Conservation (phyloP, 2,329 filamentous ascomycete genomes). For the Fonsecaea erecta region DNA sequence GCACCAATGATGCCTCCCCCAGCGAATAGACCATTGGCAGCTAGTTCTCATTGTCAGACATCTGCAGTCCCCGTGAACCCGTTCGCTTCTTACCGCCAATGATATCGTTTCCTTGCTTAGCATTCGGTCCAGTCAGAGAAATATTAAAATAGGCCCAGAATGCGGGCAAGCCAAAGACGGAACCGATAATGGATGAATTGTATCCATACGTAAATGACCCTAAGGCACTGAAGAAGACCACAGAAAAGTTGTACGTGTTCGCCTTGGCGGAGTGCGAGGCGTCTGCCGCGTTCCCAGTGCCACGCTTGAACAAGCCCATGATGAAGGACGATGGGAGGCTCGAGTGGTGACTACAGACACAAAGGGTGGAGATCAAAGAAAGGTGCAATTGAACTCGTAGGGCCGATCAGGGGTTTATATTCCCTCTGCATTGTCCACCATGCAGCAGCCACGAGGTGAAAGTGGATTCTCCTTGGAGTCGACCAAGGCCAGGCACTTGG, state of each 20-base stretch:
- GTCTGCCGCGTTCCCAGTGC: slow-evolving; percentile 12
- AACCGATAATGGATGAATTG: slow-evolving; percentile 36
- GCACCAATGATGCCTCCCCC: slow-evolving; percentile 27
- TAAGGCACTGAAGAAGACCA: slow-evolving; percentile 35
- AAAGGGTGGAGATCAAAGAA: slow-evolving; percentile 13
- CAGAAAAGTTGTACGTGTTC: slow-evolving; percentile 29
- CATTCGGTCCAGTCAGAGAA: slow-evolving; percentile 25
- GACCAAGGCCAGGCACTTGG: slow-evolving; percentile 16
- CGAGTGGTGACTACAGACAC: slow-evolving; percentile 3
- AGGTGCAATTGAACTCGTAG: slow-evolving; percentile 6
- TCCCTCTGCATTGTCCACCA: slow-evolving; percentile 7
- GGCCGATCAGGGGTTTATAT: slow-evolving; percentile 19
- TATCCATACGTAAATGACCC: slow-evolving; percentile 39
- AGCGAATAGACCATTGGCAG: slow-evolving; percentile 30
- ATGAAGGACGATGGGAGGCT: slow-evolving; percentile 16
- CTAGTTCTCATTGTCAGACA: slow-evolving; percentile 17
- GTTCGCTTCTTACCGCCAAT: slow-evolving; percentile 26
- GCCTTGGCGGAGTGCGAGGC: slow-evolving; percentile 24
- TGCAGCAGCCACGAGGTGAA: slow-evolving; percentile 15
- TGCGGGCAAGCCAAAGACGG: slow-evolving; percentile 34
- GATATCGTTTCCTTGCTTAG: slow-evolving; percentile 24
- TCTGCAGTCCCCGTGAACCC: slow-evolving; percentile 11
- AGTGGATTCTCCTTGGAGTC: slow-evolving; percentile 17
- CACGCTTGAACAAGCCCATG: slow-evolving; percentile 26
- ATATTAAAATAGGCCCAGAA: slow-evolving; percentile 38